These are phyloP conservation scores for Pleodorina starrii DNA, from an alignment of 139 green algal genomes.

Conservation along the genomic window DNA sequence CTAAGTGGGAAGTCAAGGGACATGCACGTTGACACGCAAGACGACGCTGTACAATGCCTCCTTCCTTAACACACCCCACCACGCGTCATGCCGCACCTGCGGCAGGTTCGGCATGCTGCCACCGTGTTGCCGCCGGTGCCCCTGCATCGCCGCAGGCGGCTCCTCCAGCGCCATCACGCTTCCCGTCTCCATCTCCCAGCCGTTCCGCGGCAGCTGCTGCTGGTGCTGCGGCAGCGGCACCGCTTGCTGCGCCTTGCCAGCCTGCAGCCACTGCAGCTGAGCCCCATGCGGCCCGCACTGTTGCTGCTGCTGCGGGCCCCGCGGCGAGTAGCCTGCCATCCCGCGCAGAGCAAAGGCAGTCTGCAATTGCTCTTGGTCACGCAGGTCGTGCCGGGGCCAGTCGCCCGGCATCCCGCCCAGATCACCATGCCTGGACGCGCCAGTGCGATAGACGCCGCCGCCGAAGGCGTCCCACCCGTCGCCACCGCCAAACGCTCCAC, in stretches of 20 bases:
- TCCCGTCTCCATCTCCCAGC: neutral
- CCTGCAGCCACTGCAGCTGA: neutral
- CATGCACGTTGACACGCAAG: too few species aligned
- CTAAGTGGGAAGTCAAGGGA: too few species aligned
- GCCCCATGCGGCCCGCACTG: neutral
- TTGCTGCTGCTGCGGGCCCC: neutral
- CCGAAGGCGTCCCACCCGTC: too few species aligned
- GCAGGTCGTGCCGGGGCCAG: neutral
- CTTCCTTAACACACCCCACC: too few species aligned
- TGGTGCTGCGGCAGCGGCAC: neutral
- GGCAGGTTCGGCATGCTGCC: slow-evolving; percentile 11
- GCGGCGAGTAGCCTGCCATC: neutral
- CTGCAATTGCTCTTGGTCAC: neutral
- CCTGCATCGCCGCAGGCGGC: neutral
- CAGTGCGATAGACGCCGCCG: too few species aligned
- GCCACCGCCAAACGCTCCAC: too few species aligned
- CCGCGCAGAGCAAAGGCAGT: neutral
- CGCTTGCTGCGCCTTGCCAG: neutral
- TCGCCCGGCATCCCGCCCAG: neutral
- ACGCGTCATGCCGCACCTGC: neutral
- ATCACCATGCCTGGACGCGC: neutral
- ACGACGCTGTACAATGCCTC: too few species aligned
- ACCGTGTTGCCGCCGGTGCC: neutral
- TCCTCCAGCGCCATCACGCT: neutral
- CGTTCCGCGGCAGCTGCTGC: neutral